Evolutionary conservation across 805 yeast species (phyloP).

Genomic region (Wickerhamiella shivajii): DNA sequence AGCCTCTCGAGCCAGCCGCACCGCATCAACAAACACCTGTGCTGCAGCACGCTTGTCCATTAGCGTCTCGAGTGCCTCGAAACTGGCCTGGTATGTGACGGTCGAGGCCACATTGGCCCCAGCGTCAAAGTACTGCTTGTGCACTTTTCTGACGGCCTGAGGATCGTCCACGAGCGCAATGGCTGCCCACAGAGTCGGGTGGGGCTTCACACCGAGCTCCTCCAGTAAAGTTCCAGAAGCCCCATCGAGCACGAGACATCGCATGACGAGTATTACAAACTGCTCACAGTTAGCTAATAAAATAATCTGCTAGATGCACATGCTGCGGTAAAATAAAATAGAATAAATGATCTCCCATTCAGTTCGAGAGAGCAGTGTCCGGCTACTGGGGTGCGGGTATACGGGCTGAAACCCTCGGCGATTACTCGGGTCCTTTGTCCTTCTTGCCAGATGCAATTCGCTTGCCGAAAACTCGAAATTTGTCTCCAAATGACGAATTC

Average conservation of each 20-base stretch:
- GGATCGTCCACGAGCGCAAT: constrained; percentile 34
- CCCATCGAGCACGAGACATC: constrained; percentile 39
- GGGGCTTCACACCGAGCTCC: constrained; percentile 31
- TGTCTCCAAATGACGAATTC: no score
- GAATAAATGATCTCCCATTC: no score
- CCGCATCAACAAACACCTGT: constrained; percentile 8
- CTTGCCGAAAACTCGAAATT: no score
- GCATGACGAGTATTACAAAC: no score
- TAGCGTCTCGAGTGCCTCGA: constrained; percentile 24
- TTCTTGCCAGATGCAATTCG: no score
- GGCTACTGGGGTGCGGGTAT: no score
- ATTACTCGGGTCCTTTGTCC: no score
- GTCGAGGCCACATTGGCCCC: constrained; percentile 45
- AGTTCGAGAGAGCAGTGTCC: no score
- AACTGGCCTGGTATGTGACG: constrained; percentile 47
- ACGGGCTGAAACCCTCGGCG: no score
- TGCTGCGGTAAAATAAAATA: no score
- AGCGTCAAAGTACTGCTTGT: constrained; percentile 34
- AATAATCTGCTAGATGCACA: no score
- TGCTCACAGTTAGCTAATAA: no score
- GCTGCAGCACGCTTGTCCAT: background rate
- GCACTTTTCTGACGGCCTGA: constrained; percentile 32
- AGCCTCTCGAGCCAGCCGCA: constrained; percentile 20
- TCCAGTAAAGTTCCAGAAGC: constrained; percentile 55
- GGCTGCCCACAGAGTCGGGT: constrained; percentile 49